Evolutionary conservation across 306 rosid species (phyloP).

Genomic region (Oemleria cerasiformis): DNA sequence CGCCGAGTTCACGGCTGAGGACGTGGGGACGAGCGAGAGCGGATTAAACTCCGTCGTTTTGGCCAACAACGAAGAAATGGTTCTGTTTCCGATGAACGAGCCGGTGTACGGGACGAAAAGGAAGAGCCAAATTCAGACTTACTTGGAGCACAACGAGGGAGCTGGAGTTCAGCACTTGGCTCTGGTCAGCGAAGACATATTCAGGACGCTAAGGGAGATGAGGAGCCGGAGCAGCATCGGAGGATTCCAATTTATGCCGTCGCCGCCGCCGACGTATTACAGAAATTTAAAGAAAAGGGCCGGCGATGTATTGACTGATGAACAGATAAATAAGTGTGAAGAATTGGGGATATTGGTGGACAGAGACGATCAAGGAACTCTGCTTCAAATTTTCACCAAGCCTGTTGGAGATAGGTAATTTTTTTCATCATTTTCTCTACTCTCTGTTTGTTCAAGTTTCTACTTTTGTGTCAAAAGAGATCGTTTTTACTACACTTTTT

Average conservation of each 20-base stretch:
- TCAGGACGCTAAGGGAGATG: conserved; percentile 80
- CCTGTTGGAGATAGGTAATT: conserved; percentile 83
- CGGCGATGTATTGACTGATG: conserved; percentile 64
- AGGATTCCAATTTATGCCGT: conserved; percentile 91
- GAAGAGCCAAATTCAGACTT: conserved; percentile 91
- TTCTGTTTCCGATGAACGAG: conserved; percentile 75
- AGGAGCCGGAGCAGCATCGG: conserved; percentile 58
- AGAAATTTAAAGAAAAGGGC: conserved; percentile 60
- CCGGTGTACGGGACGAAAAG: conserved; percentile 87
- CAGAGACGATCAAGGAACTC: conserved; percentile 85
- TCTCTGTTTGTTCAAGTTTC: background rate
- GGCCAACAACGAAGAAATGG: conserved; percentile 73
- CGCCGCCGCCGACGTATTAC: conserved; percentile 90
- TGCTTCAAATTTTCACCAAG: conserved; percentile 93
- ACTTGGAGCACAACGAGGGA: conserved; percentile 92
- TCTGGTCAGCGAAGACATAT: conserved; percentile 51
- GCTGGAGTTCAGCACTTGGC: conserved; percentile 90
- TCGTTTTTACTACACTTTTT: background rate
- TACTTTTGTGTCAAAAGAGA: background rate
- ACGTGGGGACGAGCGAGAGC: conserved; percentile 85
- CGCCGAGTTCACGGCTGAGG: conserved; percentile 94
- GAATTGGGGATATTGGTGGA: conserved; percentile 92
- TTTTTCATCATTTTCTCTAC: background rate
- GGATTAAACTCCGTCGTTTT: conserved; percentile 78
- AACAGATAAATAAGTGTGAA: conserved; percentile 74